Evolutionary conservation across 768 basidiomycete genomes (phyloP).

Genomic region (Brasilioporus rufonigricans): DNA sequence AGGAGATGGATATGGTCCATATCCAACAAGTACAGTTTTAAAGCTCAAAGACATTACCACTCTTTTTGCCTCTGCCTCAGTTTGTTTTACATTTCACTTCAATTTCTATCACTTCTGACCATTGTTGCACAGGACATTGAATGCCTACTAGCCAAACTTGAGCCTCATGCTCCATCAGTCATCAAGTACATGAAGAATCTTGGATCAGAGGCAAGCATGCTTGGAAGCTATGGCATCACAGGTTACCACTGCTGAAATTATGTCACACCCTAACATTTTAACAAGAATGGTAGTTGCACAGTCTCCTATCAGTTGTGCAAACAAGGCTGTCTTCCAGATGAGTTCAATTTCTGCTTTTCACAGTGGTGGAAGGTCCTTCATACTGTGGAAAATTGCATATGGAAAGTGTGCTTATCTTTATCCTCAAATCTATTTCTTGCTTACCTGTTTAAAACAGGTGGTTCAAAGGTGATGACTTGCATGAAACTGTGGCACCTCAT

Average conservation of each 20-base stretch:
- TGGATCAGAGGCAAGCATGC: not conserved
- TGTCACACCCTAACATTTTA: not conserved
- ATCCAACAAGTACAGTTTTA: not conserved
- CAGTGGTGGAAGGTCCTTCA: constrained; percentile 1
- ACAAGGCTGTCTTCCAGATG: not conserved
- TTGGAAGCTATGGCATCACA: not conserved
- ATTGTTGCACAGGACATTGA: not conserved
- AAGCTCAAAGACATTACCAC: not conserved
- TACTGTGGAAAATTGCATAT: constrained; percentile 1
- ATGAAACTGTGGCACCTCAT: constrained; percentile 5
- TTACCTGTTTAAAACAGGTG: constrained; percentile 2
- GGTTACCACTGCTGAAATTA: constrained; percentile 15
- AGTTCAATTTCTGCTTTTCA: constrained; percentile 6
- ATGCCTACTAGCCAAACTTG: not conserved
- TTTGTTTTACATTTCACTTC: not conserved
- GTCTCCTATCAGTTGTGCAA: constrained; percentile 11
- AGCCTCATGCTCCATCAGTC: not conserved
- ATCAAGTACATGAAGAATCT: not conserved
- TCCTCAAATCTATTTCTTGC: not conserved
- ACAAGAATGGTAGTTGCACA: not conserved
- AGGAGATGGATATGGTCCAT: constrained; percentile 1
- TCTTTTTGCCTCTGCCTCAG: not conserved
- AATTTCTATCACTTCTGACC: not conserved
- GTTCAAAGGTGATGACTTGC: constrained; percentile 11
- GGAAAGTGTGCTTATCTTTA: not conserved